Evolutionary conservation across 352 stramenopile genomes (phyloP).

Genomic region (Pythium periplocum): DNA sequence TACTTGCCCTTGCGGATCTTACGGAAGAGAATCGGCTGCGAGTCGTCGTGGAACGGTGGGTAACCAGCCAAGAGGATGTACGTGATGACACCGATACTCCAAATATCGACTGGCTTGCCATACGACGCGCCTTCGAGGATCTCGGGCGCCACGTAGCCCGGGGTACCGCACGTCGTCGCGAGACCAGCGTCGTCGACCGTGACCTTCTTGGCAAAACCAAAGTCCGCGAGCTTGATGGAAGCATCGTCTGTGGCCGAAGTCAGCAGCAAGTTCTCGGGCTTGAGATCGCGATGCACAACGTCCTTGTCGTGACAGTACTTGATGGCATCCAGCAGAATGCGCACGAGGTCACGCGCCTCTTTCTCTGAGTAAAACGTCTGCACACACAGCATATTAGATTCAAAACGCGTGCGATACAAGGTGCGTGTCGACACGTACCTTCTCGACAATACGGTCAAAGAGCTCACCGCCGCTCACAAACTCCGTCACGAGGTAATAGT

Average conservation of each 20-base stretch:
- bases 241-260: slow-evolving; percentile 81
- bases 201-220: slow-evolving; percentile 90
- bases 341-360: slow-evolving; percentile 79
- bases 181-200: slow-evolving; percentile 52
- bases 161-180: slow-evolving; percentile 70
- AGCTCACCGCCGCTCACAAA: slow-evolving; percentile 84
- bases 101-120: slow-evolving; percentile 81
- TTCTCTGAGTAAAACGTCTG: slow-evolving; percentile 82
- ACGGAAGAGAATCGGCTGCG: slow-evolving; percentile 89
- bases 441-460: slow-evolving; percentile 88
- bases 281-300: slow-evolving; percentile 78
- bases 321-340: slow-evolving; percentile 73
- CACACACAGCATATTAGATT: background rate
- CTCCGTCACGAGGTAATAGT: slow-evolving; percentile 88
- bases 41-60: slow-evolving; percentile 91
- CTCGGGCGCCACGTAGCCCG: slow-evolving; percentile 80
- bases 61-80: slow-evolving; percentile 89
- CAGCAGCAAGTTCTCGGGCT: slow-evolving; percentile 87
- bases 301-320: slow-evolving; percentile 86
- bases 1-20: slow-evolving; percentile 86
- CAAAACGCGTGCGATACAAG: background rate
- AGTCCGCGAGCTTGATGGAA: slow-evolving; percentile 90
- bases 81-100: slow-evolving; percentile 84
- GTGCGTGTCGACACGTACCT: slow-evolving; percentile 17
- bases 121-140: slow-evolving; percentile 80